Evolutionary conservation across 768 basidiomycete species (phyloP).

Genomic region (Xerocomus brunneocitrinus): DNA sequence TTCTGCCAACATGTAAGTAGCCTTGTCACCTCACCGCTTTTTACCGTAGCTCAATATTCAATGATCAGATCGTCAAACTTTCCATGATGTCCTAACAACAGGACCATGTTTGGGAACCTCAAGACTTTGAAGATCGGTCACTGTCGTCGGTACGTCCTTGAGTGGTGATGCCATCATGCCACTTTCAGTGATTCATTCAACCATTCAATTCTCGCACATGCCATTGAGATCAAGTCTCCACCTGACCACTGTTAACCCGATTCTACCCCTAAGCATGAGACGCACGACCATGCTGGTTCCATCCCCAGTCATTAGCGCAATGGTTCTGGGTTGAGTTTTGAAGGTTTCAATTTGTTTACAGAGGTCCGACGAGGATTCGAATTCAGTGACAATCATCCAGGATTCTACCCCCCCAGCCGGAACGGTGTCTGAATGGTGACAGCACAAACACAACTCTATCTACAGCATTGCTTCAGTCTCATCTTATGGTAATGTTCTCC

Average conservation of each 20-base stretch:
- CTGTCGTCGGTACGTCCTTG: too few relatives aligned
- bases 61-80: too few relatives aligned
- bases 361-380: constrained; percentile 80
- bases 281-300: constrained; percentile 17
- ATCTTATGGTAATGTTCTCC: constrained; percentile 66
- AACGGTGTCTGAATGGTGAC: constrained; percentile 34
- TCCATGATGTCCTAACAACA: too few relatives aligned
- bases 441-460: constrained; percentile 52
- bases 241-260: constrained; percentile 35
- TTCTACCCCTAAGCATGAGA: constrained; percentile 35
- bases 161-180: too few relatives aligned
- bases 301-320: constrained; percentile 31
- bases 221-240: constrained; percentile 35
- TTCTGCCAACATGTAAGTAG: too few relatives aligned
- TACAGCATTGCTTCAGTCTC: constrained; percentile 78
- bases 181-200: too few relatives aligned
- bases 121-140: too few relatives aligned
- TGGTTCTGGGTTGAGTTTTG: constrained; percentile 59
- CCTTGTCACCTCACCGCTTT: too few relatives aligned
- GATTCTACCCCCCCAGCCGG: constrained; percentile 61
- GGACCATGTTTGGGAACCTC: too few relatives aligned
- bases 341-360: constrained; percentile 69
- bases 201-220: constrained; percentile 54
- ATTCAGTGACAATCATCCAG: constrained; percentile 55
- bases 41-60: too few relatives aligned